Evolutionary conservation across 768 basidiomycete genomes (phyloP).

Genomic region (Mycena sanguinolenta): DNA sequence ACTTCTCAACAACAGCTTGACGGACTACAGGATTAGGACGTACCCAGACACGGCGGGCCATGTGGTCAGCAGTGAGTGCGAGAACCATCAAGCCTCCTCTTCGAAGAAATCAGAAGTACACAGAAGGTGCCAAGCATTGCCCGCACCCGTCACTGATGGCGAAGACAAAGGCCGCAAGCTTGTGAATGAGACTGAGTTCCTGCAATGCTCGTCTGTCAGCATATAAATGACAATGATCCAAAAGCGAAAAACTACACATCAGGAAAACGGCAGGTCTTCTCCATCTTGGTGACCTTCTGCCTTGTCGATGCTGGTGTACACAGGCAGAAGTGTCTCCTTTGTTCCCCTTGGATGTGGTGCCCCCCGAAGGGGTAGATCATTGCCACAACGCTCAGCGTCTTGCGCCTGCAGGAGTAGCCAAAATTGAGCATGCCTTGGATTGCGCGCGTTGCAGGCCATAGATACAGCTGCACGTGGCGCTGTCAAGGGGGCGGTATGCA

Average conservation of each 20-base stretch:
- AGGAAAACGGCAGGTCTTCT: slow-evolving; percentile 98
- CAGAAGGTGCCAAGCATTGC: slow-evolving; percentile 98
- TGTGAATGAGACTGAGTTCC: slow-evolving; percentile 97
- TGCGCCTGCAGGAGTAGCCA: slow-evolving; percentile 96
- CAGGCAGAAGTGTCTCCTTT: slow-evolving; percentile 97
- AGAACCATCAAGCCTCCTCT: slow-evolving; percentile 99
- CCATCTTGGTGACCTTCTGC: slow-evolving; percentile 87
- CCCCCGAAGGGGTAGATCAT: slow-evolving; percentile 99
- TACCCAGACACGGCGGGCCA: slow-evolving; percentile 93
- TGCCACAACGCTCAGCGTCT: slow-evolving; percentile 92
- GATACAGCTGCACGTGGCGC: slow-evolving; percentile 94
- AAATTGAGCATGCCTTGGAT: slow-evolving; percentile 99
- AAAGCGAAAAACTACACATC: slow-evolving; percentile 69
- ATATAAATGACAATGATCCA: not conserved
- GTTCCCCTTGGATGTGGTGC: slow-evolving; percentile 99
- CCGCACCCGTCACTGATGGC: slow-evolving; percentile 99
- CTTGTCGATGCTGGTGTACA: slow-evolving; percentile 93
- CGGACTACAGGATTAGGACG: slow-evolving; percentile 37
- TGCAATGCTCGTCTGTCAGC: not conserved
- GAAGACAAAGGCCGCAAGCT: slow-evolving; percentile 98
- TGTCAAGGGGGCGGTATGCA: slow-evolving; percentile 92
- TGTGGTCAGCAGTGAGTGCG: slow-evolving; percentile 99
- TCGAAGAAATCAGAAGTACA: slow-evolving; percentile 98
- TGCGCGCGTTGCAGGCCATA: slow-evolving; percentile 98
- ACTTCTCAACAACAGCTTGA: not conserved